Evolutionary conservation across 208 protist species (phyloP).

Genomic region (Strigomonas culicis): DNA sequence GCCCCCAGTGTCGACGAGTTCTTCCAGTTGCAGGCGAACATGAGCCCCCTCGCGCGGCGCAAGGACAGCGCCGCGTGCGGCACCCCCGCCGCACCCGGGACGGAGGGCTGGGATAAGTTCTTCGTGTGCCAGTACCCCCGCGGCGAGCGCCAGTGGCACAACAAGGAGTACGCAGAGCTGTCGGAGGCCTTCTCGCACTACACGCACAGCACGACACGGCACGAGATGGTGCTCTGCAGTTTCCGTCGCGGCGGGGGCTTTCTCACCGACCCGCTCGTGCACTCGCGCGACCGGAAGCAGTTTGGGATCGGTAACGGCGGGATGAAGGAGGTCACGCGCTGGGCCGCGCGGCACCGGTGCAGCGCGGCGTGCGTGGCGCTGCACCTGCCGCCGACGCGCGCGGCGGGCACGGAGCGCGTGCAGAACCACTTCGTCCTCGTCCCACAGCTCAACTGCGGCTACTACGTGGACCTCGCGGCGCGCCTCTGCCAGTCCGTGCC

Average conservation of each 20-base stretch:
- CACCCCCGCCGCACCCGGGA: constrained; percentile 1
- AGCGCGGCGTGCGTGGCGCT: constrained; percentile 43
- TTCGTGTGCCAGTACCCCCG: constrained; percentile 22
- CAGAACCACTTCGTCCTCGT: constrained; percentile 21
- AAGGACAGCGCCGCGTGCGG: constrained; percentile 18
- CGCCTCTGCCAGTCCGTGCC: background rate
- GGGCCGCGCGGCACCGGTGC: constrained; percentile 43
- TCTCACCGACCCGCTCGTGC: constrained; percentile 59
- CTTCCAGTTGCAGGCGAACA: no score
- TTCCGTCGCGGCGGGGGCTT: constrained; percentile 44
- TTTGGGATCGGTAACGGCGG: constrained; percentile 65
- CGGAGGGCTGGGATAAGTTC: constrained; percentile 9
- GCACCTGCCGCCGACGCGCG: constrained; percentile 10
- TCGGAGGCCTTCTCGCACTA: constrained; percentile 80
- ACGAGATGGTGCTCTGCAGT: constrained; percentile 38
- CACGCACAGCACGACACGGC: constrained; percentile 26
- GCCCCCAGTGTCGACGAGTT: constrained; percentile 37
- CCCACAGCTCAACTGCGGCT: constrained; percentile 11
- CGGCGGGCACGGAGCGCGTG: constrained; percentile 6
- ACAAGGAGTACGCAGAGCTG: constrained; percentile 29
- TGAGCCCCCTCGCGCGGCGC: constrained; percentile 14
- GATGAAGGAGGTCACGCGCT: constrained; percentile 35
- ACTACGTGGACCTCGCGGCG: constrained; percentile 6
- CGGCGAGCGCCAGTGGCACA: constrained; percentile 18
- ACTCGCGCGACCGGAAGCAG: constrained; percentile 39